These are phyloP conservation scores for Fusarium anthophilum DNA, from an alignment of 2,329 filamentous ascomycete species.

Conservation along the genomic window DNA sequence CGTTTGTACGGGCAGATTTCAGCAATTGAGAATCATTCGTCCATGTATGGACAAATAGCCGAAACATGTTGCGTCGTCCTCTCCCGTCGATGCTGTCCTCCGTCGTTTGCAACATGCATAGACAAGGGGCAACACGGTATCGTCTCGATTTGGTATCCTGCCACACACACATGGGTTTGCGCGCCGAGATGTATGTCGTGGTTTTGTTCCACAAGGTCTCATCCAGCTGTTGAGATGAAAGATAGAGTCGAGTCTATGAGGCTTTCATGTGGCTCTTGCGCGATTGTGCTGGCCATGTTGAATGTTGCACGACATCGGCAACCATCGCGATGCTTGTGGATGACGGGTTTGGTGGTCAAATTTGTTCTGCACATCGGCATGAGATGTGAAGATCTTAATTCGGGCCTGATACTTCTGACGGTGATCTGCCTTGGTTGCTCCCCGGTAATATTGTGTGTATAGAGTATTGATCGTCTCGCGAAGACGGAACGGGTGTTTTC, in stretches of 20 bases:
- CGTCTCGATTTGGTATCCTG: conserved; percentile 24
- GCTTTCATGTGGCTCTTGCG: neutral
- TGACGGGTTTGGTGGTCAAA: conserved; percentile 3
- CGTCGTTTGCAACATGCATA: conserved; percentile 17
- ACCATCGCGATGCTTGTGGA: conserved; percentile 2
- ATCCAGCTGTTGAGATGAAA: neutral
- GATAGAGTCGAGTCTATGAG: conserved; percentile 14
- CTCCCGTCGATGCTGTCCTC: conserved; percentile 24
- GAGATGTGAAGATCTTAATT: conserved; percentile 29
- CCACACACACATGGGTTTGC: conserved; percentile 19
- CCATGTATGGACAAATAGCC: conserved; percentile 37
- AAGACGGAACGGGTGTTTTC: neutral
- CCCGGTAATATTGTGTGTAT: neutral
- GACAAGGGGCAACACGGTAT: conserved; percentile 13
- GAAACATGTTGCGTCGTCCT: conserved; percentile 32
- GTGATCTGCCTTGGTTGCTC: neutral
- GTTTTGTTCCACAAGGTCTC: neutral
- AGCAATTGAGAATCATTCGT: conserved; percentile 17
- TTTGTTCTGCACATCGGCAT: conserved; percentile 20
- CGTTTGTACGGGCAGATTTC: conserved; percentile 10
- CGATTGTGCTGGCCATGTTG: neutral
- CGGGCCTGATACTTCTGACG: neutral
- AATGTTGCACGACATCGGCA: conserved; percentile 14
- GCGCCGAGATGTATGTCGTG: conserved; percentile 16
- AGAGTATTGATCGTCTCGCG: neutral